Conservation (phyloP, 768 basidiomycete genomes). For the Panaeolus papilionaceus region DNA sequence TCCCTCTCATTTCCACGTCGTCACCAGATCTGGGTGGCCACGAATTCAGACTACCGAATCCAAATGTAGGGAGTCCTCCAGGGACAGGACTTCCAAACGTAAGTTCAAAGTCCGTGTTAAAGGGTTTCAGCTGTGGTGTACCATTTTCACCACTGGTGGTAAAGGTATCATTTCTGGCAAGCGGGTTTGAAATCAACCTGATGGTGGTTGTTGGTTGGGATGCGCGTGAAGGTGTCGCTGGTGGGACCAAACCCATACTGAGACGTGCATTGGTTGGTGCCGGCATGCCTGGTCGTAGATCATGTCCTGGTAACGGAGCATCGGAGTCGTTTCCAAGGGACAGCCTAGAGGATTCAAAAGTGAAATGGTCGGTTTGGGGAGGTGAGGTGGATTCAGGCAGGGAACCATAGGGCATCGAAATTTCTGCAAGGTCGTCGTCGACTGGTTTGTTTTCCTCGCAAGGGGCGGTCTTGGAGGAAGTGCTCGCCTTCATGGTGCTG, state of each 20-base stretch:
- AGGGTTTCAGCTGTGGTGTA: conserved; percentile 72
- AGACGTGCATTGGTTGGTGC: conserved; percentile 66
- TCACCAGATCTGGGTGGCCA: conserved; percentile 39
- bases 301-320: conserved; percentile 65
- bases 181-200: conserved; percentile 49
- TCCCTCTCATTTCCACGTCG: conserved; percentile 32
- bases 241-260: conserved; percentile 56
- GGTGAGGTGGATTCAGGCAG: conserved; percentile 39
- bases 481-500: conserved; percentile 19
- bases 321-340: conserved; percentile 38
- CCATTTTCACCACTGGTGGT: conserved; percentile 29
- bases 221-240: conserved; percentile 45
- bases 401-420: conserved; percentile 51
- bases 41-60: conserved; percentile 31
- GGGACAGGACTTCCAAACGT: conserved; percentile 59
- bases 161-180: conserved; percentile 27
- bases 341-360: conserved; percentile 43
- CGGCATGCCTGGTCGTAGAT: conserved; percentile 62
- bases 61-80: conserved; percentile 16
- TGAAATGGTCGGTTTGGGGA: conserved; percentile 57
- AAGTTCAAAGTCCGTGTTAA: conserved; percentile 72
- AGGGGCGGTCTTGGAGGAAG: conserved; percentile 33
- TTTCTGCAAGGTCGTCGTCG: conserved; percentile 44
- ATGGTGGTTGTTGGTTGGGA: conserved; percentile 57
- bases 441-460: conserved; percentile 23